phyloP scores from a whole-genome alignment of 148 eudicot genomes.

The Pharnaceum exiguum region DNA sequence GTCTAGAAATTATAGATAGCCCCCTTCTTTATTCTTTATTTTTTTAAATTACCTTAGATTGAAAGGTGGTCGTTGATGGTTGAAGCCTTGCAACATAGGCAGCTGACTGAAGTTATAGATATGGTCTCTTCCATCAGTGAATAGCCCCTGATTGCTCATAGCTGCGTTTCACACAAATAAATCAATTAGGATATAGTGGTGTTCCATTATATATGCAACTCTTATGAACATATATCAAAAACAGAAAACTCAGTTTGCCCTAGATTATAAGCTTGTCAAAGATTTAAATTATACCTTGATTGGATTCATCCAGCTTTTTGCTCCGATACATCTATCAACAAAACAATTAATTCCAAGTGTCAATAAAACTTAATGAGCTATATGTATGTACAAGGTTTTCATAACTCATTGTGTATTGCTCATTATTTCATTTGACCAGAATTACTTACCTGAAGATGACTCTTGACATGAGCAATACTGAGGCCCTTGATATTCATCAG shows the following conservation, averaged over 20 bases:
- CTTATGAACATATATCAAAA: conserved; percentile 6
- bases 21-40: too few relatives aligned
- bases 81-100: conserved; percentile 59
- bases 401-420: too few relatives aligned
- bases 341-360: not conserved
- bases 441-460: conserved; percentile 80
- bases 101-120: conserved; percentile 68
- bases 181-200: not conserved
- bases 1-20: not conserved
- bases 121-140: conserved; percentile 51
- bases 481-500: conserved; percentile 91
- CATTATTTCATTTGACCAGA: conserved; percentile 5
- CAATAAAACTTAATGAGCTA: not conserved
- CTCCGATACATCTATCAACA: conserved; percentile 82
- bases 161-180: conserved; percentile 9
- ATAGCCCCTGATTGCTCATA: conserved; percentile 45
- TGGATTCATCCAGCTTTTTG: conserved; percentile 79
- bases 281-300: conserved; percentile 47
- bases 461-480: conserved; percentile 93
- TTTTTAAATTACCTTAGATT: conserved; percentile 69
- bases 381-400: not conserved
- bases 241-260: conserved; percentile 13
- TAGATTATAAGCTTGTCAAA: not conserved
- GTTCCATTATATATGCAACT: not conserved
- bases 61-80: conserved; percentile 38